Conservation (phyloP, 305 asterid species). For the Nicotiana rustica region DNA sequence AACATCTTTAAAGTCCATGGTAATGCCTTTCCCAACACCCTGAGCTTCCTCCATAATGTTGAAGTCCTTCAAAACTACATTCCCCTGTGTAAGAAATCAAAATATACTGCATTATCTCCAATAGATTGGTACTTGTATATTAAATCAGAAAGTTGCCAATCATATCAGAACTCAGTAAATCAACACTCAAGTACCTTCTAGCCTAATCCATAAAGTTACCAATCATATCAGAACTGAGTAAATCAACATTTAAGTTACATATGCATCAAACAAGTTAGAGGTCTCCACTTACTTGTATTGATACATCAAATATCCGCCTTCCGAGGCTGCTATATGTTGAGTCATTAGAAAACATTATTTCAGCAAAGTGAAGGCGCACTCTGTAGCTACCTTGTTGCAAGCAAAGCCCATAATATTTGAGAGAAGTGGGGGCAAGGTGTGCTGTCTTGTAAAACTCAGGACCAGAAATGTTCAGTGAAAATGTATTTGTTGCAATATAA, state of each 20-base stretch:
- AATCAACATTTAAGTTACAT: not conserved
- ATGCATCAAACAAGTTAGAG: not conserved
- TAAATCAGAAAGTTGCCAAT: not conserved
- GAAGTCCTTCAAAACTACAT: conserved; percentile 66
- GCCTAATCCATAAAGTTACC: not conserved
- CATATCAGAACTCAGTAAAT: not conserved
- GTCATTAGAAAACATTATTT: conserved; percentile 65
- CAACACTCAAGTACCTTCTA: not conserved
- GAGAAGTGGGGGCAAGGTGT: conserved; percentile 75
- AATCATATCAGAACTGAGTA: not conserved
- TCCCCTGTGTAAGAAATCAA: conserved; percentile 62
- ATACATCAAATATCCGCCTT: conserved; percentile 77
- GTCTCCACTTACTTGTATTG: conserved; percentile 73
- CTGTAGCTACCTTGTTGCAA: conserved; percentile 74
- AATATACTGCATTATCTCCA: not conserved
- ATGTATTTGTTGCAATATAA: conserved; percentile 43
- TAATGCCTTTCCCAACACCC: conserved; percentile 66
- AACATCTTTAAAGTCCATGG: conserved; percentile 50
- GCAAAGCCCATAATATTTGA: conserved; percentile 81
- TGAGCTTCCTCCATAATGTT: conserved; percentile 68
- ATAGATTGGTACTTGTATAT: not conserved
- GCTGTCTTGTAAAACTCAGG: conserved; percentile 68
- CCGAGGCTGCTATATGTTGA: conserved; percentile 74
- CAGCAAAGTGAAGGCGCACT: conserved; percentile 94
- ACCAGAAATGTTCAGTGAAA: conserved; percentile 43